Base-by-base conservation (phyloP, 306 rosid genomes). In the Ziziphus jujuba region DNA sequence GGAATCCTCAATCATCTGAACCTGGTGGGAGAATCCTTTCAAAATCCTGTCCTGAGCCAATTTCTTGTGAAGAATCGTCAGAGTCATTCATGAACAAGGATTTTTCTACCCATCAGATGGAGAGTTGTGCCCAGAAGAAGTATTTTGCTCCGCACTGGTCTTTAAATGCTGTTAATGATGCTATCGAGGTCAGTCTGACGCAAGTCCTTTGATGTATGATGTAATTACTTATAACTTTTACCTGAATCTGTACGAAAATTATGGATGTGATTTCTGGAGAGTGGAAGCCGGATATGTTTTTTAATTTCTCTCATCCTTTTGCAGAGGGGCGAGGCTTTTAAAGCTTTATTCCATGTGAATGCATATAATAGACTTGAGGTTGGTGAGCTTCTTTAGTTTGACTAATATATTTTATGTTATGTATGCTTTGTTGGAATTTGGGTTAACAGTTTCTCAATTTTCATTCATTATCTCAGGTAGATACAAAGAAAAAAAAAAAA, bases 351-450 rank as follows among this genome's bases (percentile, higher is more conserved):
- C 70, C 87, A 50, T 53, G 95, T 93, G 79, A 93, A 93, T 77
- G 95, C 90, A 20, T 88, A 86, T 82, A 88, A 93, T 65, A 85
- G 82, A 75, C 62, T 76, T 45, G 98, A 93, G 97, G 98, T 90
- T 70, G 66, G 78, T 50, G 31, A 61, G 62, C 51, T 61, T 35
- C 68, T 65, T 57, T 31, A 22, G 7, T 5, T 16, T 14, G 21
- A 38, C 7, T 6, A 15, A 7, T 48, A 15, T 45, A n/a, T 64
- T n/a, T 43, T 13, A 25, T 24, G n/a, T 24, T 25, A 24, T 34
- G 14, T 33, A 52, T 12, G 15, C 47, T n/a, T 11, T 45, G 16
- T 9, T 12, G 56, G 20, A 3, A 38, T 21, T 16, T 4, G 3
- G 1, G 19, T 43, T 33, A 49, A 6, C 2, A 45, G 9, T 61